Conservation (phyloP, 2,329 filamentous ascomycete species). For the Lasiodiplodia theobromae region DNA sequence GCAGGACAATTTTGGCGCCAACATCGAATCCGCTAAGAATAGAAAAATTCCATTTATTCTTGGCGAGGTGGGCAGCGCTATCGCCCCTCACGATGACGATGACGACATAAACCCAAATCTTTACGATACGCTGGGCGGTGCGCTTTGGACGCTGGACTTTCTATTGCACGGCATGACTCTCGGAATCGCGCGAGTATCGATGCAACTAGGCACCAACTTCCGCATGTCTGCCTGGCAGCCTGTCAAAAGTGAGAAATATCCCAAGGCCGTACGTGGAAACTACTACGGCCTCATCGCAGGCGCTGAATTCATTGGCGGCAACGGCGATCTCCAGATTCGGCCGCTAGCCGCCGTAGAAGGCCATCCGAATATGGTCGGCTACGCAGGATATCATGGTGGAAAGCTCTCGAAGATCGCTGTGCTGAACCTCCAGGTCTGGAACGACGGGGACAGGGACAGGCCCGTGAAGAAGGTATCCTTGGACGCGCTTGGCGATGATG, state of each 20-base stretch:
- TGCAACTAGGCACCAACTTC: conserved; percentile 14
- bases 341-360: not conserved
- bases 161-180: conserved; percentile 17
- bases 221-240: conserved; percentile 6
- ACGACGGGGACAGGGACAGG: not conserved
- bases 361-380: not conserved
- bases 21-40: not conserved
- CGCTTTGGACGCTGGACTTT: conserved; percentile 22
- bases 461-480: rapidly evolving
- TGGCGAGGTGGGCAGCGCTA: not conserved
- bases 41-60: not conserved
- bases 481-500: not conserved
- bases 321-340: not conserved
- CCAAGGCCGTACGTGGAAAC: conserved; percentile 1
- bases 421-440: not conserved
- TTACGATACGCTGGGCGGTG: conserved; percentile 11
- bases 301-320: not conserved
- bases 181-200: not conserved
- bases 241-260: too few species aligned
- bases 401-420: not conserved
- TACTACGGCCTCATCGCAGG: conserved; percentile 1
- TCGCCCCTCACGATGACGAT: not conserved
- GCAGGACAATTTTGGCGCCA: not conserved
- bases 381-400: not conserved
- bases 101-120: not conserved